phyloP scores from a whole-genome alignment of 257 asterid species.

The Thymus quinquecostatus region DNA sequence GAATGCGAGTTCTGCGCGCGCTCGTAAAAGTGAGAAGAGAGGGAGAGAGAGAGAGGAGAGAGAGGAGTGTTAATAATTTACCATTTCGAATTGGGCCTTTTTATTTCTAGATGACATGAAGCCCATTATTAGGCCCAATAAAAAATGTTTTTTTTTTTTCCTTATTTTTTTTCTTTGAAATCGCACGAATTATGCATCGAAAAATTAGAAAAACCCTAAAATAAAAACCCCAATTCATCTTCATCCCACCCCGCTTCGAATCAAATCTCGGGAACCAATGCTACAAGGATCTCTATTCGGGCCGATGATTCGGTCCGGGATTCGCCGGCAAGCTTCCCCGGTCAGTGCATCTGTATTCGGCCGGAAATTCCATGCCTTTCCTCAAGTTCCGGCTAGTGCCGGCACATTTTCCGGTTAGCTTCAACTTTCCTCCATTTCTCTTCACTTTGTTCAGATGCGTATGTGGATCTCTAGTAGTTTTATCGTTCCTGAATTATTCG shows the following conservation, averaged over 20 bases:
- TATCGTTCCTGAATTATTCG: neutral
- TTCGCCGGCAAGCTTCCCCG: conserved; percentile 34
- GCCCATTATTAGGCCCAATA: neutral
- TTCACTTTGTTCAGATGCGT: neutral
- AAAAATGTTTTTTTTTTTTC: neutral
- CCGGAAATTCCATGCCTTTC: conserved; percentile 31
- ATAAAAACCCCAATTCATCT: neutral
- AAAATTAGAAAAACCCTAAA: conserved; percentile 28
- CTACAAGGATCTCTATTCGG: conserved; percentile 30
- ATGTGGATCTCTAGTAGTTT: neutral
- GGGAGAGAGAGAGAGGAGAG: neutral
- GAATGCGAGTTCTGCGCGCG: neutral
- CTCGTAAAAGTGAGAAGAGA: neutral
- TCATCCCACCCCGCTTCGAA: neutral
- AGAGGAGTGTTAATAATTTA: neutral
- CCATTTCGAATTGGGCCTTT: neutral
- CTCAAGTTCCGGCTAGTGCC: conserved; percentile 13
- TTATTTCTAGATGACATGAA: neutral
- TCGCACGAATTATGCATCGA: neutral
- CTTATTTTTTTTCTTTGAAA: neutral
- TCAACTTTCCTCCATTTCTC: neutral
- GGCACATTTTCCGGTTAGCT: conserved; percentile 39
- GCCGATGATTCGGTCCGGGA: conserved; percentile 31
- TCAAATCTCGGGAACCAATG: conserved; percentile 25
- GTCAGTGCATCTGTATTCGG: conserved; percentile 28